Evolutionary conservation across 2,329 filamentous ascomycete genomes (phyloP), one percentile per base, ranked within the genome.

Genomic region (Pseudonectria foliicola): DNA sequence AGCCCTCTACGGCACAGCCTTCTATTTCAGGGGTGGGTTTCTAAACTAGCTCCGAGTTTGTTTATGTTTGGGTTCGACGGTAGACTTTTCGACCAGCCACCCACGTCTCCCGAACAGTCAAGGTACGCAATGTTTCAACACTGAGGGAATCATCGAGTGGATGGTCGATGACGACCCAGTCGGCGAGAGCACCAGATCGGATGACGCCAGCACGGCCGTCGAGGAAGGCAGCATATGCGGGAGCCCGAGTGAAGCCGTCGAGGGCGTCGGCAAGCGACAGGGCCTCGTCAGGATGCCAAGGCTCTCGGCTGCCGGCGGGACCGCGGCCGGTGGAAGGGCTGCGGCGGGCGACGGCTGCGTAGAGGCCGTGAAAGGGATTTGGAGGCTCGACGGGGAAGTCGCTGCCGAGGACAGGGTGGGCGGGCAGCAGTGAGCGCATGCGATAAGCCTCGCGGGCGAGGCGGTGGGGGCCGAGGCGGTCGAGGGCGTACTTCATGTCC

Each of bases 371-470:
- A 43, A 82, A 80, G 2, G 80, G 76, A 46, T 75, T 72, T 0
- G 79, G 71, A 3, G 80, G 80, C 53, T 85, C 80, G 7, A 85
- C 80, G 25, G 81, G 81, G 46, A 85, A 85, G 49, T 85, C 81
- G 31, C 77, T 82, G 3, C 81, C 81, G 2, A 85, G 65, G 1
- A 83, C 59, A 4, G 74, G 73, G 0, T 55, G 56, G 10, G 70
- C 52, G 15, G 70, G 63, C 2, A 81, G 65, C 2, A 84, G 57
- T 0, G 74, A 77, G 10, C 64, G 63, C 80, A 85, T 83, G 14
- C 78, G 68, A 55, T 85, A 85, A 2, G 80, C 80, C 40, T 76
- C 73, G 11, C 60, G 49, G 13, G 54, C 51, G 1, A 74, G 73
- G 14, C 81, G 71, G 15, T 67, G 56, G 8, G 52, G 48, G 0